Evolutionary conservation across 192 early-diverging fungal genomes (phyloP).

Genomic region (Chytriomyces sp.): DNA sequence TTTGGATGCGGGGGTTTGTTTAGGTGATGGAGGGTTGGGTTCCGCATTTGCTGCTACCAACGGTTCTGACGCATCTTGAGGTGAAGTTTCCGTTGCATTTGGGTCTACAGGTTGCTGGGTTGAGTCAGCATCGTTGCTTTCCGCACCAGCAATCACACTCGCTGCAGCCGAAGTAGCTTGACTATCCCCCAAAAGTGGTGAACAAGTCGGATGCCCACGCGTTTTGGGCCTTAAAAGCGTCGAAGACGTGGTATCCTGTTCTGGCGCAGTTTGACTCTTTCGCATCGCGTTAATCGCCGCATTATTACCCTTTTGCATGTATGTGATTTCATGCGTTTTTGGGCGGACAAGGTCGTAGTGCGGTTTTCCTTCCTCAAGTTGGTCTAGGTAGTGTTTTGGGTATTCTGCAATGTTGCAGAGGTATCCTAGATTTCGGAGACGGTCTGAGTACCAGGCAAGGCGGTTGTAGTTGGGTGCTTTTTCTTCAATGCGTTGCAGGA

Average conservation of each 20-base stretch:
- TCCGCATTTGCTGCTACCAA: too few species aligned
- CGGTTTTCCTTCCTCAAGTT: conserved; percentile 17
- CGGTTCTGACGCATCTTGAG: background rate
- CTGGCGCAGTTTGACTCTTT: conserved; percentile 13
- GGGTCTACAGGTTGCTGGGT: background rate
- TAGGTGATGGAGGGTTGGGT: background rate
- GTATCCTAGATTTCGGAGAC: conserved; percentile 47
- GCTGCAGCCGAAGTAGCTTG: background rate
- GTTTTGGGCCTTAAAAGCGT: conserved; percentile 18
- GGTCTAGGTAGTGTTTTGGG: conserved; percentile 46
- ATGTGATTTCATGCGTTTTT: conserved; percentile 12
- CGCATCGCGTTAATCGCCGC: background rate
- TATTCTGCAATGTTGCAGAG: conserved; percentile 51
- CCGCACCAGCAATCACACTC: background rate
- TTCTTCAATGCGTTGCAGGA: conserved; percentile 47
- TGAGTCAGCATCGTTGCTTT: background rate
- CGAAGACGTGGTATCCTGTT: background rate
- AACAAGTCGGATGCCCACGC: conserved; percentile 7
- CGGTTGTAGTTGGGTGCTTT: conserved; percentile 52
- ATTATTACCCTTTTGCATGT: background rate
- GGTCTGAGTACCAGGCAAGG: conserved; percentile 23
- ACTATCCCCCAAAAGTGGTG: background rate
- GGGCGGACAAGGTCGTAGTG: conserved; percentile 30
- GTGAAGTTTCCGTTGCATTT: background rate
- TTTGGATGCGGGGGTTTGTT: background rate